Evolutionary conservation across 2,329 filamentous ascomycete genomes (phyloP), one percentile per base, ranked within the genome.

Genomic region (Apiospora malaysiana): DNA sequence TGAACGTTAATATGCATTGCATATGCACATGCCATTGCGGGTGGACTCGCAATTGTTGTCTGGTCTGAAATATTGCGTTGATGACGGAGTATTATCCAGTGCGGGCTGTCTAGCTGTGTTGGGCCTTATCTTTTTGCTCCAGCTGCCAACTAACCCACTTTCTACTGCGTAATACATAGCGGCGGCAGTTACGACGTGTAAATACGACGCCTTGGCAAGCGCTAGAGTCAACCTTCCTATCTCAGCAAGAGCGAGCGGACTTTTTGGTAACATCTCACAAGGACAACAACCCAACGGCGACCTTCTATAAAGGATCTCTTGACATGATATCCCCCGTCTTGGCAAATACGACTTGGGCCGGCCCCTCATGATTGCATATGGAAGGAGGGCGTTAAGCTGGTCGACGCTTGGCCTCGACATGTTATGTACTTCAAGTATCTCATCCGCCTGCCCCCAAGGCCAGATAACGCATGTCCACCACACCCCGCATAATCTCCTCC

Each of bases 111-210:
- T 18, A 32, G 6, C 3, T 32, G 25, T 37, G 51, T 59, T 59
- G 16, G 51, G 51, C 27, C 51, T 59, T 59, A 59, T 59, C 51
- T 59, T 59, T 4, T 18, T 37, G 27, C 27, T 32, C 27, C 21
- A 59, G 32, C 32, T 32, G 32, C 32, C 32, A 32, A 8, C 32
- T 6, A 32, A 8, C 27, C 51, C 51, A 37, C 51, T 37, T 59
- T 27, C 6, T 21, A 21, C 18, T 59, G 51, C 51, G 37, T 37
- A 37, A 51, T n/a, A n/a, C n/a, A n/a, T 21, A 21, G 27, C 51
- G 32, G 51, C 51, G 51, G 51, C 51, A 59, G 51, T 59, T 10
- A 59, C 51, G 27, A 59, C 51, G 51, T 59, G 51, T 59, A 59
- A 59, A 37, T 63, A 40, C 56, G 3, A 63, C 56, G 56, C 40